These are phyloP conservation scores for Microdochium trichocladiopsis DNA, from an alignment of 2,329 filamentous ascomycete genomes.

Conservation along the genomic window DNA sequence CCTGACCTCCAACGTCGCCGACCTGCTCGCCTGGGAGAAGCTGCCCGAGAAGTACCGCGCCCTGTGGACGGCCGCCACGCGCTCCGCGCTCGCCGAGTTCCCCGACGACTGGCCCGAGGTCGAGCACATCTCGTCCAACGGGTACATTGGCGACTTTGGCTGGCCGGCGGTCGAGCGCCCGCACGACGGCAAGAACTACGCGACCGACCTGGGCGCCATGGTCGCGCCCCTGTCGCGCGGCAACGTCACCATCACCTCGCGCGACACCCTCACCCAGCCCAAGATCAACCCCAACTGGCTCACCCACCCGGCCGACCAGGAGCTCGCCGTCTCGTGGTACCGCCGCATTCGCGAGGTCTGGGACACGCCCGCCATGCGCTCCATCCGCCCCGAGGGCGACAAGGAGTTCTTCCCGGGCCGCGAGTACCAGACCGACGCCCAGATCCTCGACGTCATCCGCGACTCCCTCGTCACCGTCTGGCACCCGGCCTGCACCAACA, in stretches of 20 bases:
- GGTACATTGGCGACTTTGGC: constrained; percentile 9
- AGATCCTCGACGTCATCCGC: constrained; percentile 28
- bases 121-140: constrained; percentile 19
- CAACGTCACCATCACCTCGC: constrained; percentile 30
- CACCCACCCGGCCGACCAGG: constrained; percentile 29
- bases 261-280: constrained; percentile 26
- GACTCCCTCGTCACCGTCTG: constrained; percentile 22
- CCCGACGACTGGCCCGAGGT: constrained; percentile 27
- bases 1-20: constrained; percentile 14
- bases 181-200: constrained; percentile 24
- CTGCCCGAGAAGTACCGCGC: constrained; percentile 15
- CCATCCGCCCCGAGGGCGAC: constrained; percentile 17
- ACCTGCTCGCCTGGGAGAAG: constrained; percentile 22
- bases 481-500: constrained; percentile 25
- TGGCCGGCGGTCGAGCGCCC: constrained; percentile 9
- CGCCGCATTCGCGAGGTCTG: constrained; percentile 31
- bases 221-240: constrained; percentile 34
- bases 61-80: constrained; percentile 10
- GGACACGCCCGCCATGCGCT: constrained; percentile 16
- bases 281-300: constrained; percentile 40
- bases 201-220: constrained; percentile 21
- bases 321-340: constrained; percentile 33
- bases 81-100: constrained; percentile 10
- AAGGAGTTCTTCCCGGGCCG: constrained; percentile 28
- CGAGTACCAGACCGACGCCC: constrained; percentile 28